phyloP scores from a whole-genome alignment of 2,329 filamentous ascomycete species.

The Alternaria dauci region DNA sequence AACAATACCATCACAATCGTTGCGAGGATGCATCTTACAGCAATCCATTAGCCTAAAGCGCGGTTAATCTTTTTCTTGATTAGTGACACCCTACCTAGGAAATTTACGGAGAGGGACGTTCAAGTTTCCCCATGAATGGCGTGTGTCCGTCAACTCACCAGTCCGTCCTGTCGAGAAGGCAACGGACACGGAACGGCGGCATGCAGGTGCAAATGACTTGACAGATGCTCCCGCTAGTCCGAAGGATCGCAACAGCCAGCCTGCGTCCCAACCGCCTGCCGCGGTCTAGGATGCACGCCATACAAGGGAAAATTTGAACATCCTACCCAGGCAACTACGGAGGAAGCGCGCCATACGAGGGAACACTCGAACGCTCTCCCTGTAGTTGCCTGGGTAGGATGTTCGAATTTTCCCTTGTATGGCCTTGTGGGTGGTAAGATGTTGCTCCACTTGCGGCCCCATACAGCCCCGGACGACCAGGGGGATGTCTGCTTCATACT shows the following conservation, averaged over 20 bases:
- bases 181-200: conserved; percentile 23
- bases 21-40: background rate
- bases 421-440: conserved; percentile 16
- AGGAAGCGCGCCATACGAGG: too few relatives aligned
- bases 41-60: conserved; percentile 15
- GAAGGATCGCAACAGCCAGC: conserved; percentile 27
- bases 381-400: too few relatives aligned
- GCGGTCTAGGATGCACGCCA: conserved; percentile 6
- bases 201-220: conserved; percentile 19
- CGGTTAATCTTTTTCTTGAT: background rate
- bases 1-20: conserved; percentile 2
- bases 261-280: conserved; percentile 29
- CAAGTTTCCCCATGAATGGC: background rate
- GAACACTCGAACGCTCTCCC: too few relatives aligned
- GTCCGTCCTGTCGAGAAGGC: background rate
- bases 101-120: too few relatives aligned
- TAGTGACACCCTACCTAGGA: too few relatives aligned
- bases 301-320: too few relatives aligned
- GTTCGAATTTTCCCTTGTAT: too few relatives aligned
- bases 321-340: too few relatives aligned
- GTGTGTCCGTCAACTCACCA: background rate
- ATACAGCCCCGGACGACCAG: conserved; percentile 21
- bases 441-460: conserved; percentile 18
- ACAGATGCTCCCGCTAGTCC: conserved; percentile 35
- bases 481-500: conserved; percentile 19